Evolutionary conservation across 140 eudicot species (phyloP), one percentile per base, ranked within the genome.

Genomic region (Cichorium intybus): DNA sequence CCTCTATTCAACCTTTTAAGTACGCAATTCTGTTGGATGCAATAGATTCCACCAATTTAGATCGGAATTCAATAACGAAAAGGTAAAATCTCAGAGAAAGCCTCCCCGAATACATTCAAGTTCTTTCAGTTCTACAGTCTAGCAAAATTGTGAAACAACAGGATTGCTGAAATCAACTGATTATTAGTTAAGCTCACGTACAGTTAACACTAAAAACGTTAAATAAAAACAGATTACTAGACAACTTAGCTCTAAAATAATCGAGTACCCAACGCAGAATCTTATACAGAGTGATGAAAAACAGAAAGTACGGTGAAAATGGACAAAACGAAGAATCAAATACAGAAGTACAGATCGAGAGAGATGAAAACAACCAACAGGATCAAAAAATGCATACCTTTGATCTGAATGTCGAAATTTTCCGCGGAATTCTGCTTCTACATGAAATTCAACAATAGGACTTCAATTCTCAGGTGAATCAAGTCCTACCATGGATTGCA

Each of bases 401-500:
- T 56, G 51, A 64, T 75, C 72, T 56, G 78, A 68, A 78, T 69
- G 39, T 58, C 54, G 71, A 55, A 49, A 11, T 49, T 54, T 26
- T 73, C 35, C 10, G 29, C 78, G 35, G 7, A 76, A 67, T 75
- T 75, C 59, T 26, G 79, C 31, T 70, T 1, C 66, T 68, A 20
- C 7, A 26, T 7, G 43, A 66, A 55, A 72, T 28, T 43, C 59
- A 24, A 41, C 20, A 12, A 62, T 21, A 4, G 18, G 48, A 27
- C 23, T 51, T 54, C 56, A 63, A 63, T 55, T 65, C 56, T 34
- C 61, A 17, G 70, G 18, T 71, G 62, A 52, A 15, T 14, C 10
- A 8, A 53, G 45, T 68, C 41, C 56, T 33, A 24, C 11, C 10
- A 26, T 6, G 5, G 47, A 53, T 72, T 64, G 59, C 12, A 55